These are phyloP conservation scores for Neofusicoccum parvum DNA, from an alignment of 2,329 filamentous ascomycete species.

Conservation along the genomic window DNA sequence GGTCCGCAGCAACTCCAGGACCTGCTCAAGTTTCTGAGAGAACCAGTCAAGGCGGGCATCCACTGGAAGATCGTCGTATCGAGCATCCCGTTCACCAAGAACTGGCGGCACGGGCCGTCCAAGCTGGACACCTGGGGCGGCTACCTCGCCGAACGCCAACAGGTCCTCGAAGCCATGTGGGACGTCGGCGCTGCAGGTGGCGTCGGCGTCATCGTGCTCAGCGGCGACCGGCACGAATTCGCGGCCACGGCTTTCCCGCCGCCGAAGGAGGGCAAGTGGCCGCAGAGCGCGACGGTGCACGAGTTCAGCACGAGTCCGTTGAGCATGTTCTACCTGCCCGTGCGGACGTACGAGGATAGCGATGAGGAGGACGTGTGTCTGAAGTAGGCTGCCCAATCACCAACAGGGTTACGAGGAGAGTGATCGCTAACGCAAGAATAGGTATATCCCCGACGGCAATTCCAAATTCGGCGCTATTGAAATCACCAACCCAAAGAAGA, in stretches of 20 bases:
- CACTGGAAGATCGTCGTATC: conserved; percentile 93
- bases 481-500: conserved; percentile 67
- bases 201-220: conserved; percentile 78
- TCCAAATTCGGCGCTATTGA: conserved; percentile 86
- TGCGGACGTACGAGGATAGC: conserved; percentile 73
- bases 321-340: conserved; percentile 89
- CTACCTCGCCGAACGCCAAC: conserved; percentile 77
- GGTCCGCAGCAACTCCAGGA: conserved; percentile 77
- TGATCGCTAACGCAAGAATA: conserved; percentile 32
- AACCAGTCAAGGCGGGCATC: conserved; percentile 73
- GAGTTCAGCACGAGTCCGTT: conserved; percentile 92
- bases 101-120: conserved; percentile 84
- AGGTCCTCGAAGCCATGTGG: conserved; percentile 90
- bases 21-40: conserved; percentile 73
- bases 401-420: neutral
- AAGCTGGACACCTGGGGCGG: conserved; percentile 87
- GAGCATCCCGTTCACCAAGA: conserved; percentile 94
- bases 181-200: conserved; percentile 70
- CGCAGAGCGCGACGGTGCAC: conserved; percentile 60
- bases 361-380: conserved; percentile 79
- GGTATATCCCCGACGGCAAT: conserved; percentile 80
- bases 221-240: conserved; percentile 95
- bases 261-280: conserved; percentile 60
- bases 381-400: conserved; percentile 61
- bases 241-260: conserved; percentile 77